Conservation (phyloP, 768 basidiomycete genomes). For the Podaxis carcinomalis region DNA sequence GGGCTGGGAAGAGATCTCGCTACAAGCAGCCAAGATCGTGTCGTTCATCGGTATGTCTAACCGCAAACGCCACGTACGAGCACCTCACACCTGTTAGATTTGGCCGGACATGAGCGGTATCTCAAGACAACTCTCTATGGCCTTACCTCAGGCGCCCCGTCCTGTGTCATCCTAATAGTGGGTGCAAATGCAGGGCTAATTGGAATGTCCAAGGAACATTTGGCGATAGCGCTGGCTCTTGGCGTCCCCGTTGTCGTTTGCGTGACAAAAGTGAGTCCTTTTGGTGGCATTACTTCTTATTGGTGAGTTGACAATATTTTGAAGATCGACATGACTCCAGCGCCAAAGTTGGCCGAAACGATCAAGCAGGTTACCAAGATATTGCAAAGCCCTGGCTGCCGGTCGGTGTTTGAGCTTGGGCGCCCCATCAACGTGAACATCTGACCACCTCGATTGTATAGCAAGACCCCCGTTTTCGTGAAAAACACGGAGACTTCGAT, state of each 20-base stretch:
- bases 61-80: neutral
- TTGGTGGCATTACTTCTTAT: neutral
- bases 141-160: constrained; percentile 90
- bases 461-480: constrained; percentile 82
- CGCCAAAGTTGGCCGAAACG: constrained; percentile 87
- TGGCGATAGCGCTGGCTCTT: constrained; percentile 90
- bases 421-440: neutral
- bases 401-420: constrained; percentile 40
- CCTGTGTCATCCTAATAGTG: constrained; percentile 88
- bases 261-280: constrained; percentile 75
- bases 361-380: constrained; percentile 92
- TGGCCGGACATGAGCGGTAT: constrained; percentile 95
- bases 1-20: constrained; percentile 93
- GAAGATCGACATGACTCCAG: constrained; percentile 96
- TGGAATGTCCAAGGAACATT: constrained; percentile 93
- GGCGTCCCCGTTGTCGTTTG: constrained; percentile 92
- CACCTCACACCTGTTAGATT: constrained; percentile 43
- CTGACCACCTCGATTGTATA: constrained; percentile 21
- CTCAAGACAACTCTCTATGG: constrained; percentile 93
- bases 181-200: constrained; percentile 93
- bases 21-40: constrained; percentile 86
- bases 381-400: constrained; percentile 87
- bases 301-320: neutral
- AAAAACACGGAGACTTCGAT: constrained; percentile 78
- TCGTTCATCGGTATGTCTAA: constrained; percentile 73